phyloP scores from a whole-genome alignment of 257 asterid species.

The Eustoma russellianum region DNA sequence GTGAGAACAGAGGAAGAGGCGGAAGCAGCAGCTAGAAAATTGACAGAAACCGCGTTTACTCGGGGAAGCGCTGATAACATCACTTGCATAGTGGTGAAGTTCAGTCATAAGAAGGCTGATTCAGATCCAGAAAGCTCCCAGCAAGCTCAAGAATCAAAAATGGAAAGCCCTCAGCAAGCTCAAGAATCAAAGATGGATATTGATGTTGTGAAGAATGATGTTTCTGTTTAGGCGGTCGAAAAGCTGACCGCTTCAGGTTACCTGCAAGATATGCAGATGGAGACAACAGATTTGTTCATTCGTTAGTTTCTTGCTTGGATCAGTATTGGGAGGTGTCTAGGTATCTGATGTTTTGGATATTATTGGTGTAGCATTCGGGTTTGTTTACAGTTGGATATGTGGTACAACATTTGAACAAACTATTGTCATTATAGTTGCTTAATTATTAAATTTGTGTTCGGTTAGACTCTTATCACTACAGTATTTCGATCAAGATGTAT shows the following conservation, averaged over 20 bases:
- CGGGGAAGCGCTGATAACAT: conserved; percentile 98
- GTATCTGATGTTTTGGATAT: conserved; percentile 6
- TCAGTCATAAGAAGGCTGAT: conserved; percentile 43
- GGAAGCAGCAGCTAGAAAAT: conserved; percentile 82
- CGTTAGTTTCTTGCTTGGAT: conserved; percentile 15
- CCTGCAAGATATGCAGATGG: conserved; percentile 12
- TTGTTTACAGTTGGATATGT: too few species aligned
- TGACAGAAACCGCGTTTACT: conserved; percentile 84
- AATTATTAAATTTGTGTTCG: too few species aligned
- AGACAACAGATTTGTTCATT: conserved; percentile 28
- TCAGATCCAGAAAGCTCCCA: conserved; percentile 23
- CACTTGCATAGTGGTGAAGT: conserved; percentile 92
- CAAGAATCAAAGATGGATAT: conserved; percentile 6
- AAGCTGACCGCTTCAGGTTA: background rate
- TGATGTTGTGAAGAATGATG: conserved; percentile 15
- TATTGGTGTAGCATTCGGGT: conserved; percentile 1
- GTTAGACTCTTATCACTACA: too few species aligned
- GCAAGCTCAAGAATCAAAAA: conserved; percentile 8
- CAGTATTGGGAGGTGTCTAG: conserved; percentile 7
- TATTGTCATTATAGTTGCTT: too few species aligned
- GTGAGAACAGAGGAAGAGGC: conserved; percentile 77
- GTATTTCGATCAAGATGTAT: too few species aligned
- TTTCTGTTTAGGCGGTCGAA: conserved; percentile 4
- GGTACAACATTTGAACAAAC: too few species aligned
- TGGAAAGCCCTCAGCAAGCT: conserved; percentile 19